Conservation (phyloP, 129 eudicot genomes). For the Pulicaria dysenterica region DNA sequence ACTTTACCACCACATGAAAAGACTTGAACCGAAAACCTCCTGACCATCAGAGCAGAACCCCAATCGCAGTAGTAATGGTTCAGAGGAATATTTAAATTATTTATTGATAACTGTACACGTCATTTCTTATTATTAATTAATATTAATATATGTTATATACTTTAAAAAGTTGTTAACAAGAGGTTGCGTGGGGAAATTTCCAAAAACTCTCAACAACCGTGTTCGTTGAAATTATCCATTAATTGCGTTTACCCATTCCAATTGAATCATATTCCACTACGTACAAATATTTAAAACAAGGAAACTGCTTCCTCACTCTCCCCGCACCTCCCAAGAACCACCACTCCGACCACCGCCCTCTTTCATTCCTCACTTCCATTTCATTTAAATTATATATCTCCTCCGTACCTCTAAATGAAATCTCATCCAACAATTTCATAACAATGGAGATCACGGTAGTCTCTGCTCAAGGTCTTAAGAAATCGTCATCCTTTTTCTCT, state of each 20-base stretch:
- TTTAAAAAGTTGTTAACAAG: background rate
- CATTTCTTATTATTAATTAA: too few relatives aligned
- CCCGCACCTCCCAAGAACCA: conserved; percentile 45
- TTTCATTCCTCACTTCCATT: background rate
- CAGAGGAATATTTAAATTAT: too few relatives aligned
- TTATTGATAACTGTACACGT: too few relatives aligned
- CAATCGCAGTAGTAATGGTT: too few relatives aligned
- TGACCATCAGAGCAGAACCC: too few relatives aligned
- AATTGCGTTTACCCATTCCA: conserved; percentile 4
- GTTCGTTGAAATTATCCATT: conserved; percentile 17
- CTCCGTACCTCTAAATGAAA: background rate
- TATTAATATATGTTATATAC: too few relatives aligned
- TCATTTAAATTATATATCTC: background rate
- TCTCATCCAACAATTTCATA: background rate
- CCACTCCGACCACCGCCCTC: conserved; percentile 29
- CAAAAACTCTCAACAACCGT: background rate
- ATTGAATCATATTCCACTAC: conserved; percentile 19
- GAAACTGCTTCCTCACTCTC: conserved; percentile 42
- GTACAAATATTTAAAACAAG: background rate
- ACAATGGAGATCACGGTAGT: conserved; percentile 51
- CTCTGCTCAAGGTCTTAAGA: conserved; percentile 66
- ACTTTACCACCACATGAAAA: too few relatives aligned
- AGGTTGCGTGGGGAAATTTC: conserved; percentile 1
- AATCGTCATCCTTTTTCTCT: conserved; percentile 35
- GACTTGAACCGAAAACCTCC: too few relatives aligned